Conservation (phyloP, 305 asterid genomes). For the Fraxinus paxiana region DNA sequence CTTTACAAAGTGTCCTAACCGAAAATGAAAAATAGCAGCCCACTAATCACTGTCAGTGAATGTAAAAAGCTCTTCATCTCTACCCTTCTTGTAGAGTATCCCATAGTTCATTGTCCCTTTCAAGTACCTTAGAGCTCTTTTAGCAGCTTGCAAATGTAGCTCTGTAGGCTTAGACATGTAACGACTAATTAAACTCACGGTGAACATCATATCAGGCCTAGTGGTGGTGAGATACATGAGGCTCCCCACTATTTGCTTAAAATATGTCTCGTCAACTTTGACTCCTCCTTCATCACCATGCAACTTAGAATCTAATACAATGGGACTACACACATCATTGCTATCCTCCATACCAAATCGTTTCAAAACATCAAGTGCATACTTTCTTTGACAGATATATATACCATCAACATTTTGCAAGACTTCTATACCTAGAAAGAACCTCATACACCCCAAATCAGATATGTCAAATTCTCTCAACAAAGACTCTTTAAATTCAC, state of each 20-base stretch:
- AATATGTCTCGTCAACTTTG: background rate
- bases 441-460: background rate
- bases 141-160: background rate
- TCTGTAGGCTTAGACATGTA: slow-evolving; percentile 5
- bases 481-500: background rate
- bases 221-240: background rate
- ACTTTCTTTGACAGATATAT: slow-evolving; percentile 5
- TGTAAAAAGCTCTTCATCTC: background rate
- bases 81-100: background rate
- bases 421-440: background rate
- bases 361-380: background rate
- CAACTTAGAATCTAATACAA: background rate
- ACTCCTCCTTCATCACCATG: background rate
- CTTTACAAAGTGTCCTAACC: too few relatives aligned
- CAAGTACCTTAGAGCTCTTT: background rate
- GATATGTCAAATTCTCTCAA: background rate
- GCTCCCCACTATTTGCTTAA: background rate
- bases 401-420: background rate
- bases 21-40: too few relatives aligned
- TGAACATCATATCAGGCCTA: slow-evolving; percentile 3
- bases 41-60: slow-evolving; percentile 3
- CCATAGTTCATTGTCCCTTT: background rate
- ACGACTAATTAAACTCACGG: background rate
- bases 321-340: background rate
- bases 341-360: background rate